Evolutionary conservation across 768 basidiomycete genomes (phyloP).

Genomic region (Kondoa malvinella): DNA sequence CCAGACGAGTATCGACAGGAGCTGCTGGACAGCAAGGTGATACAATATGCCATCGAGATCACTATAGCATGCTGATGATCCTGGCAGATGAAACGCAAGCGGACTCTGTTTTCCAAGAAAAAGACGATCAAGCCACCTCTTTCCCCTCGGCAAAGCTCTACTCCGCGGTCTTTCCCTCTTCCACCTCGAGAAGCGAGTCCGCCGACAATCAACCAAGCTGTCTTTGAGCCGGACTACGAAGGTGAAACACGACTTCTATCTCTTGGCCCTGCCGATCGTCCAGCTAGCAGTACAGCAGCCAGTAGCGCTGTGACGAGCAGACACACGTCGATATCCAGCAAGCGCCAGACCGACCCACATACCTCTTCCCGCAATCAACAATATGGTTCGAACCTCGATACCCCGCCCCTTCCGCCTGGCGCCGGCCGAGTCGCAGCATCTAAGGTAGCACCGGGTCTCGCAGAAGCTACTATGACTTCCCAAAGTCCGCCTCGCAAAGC

Average conservation of each 20-base stretch:
- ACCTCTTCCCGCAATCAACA: background rate
- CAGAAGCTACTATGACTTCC: background rate
- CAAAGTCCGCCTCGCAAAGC: too few relatives aligned
- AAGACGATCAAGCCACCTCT: background rate
- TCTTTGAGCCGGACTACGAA: background rate
- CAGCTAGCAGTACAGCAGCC: background rate
- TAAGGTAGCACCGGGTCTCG: background rate
- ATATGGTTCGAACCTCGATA: background rate
- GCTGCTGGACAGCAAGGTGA: conserved; percentile 32
- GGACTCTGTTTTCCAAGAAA: background rate
- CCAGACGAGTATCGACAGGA: conserved; percentile 71
- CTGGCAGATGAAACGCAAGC: background rate
- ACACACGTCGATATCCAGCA: background rate
- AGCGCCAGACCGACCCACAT: background rate
- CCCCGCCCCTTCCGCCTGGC: background rate
- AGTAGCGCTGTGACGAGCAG: too few relatives aligned
- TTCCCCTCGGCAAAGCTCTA: background rate
- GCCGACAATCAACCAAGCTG: background rate
- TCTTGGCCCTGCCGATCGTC: background rate
- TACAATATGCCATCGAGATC: background rate
- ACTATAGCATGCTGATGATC: background rate
- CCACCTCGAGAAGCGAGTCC: too few relatives aligned
- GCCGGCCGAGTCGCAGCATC: too few relatives aligned
- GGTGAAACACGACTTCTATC: background rate
- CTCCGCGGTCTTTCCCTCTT: background rate